These are phyloP conservation scores for Moesziomyces parantarcticus DNA, from an alignment of 1,284 basidiomycete species.

Conservation along the genomic window DNA sequence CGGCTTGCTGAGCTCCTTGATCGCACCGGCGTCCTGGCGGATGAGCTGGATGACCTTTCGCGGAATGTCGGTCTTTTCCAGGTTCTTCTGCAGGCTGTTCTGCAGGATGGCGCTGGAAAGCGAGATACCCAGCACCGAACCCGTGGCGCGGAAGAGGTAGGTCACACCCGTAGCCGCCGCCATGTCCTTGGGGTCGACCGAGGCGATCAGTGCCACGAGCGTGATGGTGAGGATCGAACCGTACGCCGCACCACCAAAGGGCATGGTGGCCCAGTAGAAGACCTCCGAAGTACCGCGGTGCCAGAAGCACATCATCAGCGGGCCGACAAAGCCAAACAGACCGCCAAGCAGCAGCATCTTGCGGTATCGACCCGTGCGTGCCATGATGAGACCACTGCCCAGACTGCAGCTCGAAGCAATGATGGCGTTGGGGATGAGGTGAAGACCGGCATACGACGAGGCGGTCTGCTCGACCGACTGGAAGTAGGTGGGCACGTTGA, in stretches of 20 bases:
- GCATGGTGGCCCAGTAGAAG: slow-evolving; percentile 67
- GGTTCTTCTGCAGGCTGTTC: slow-evolving; percentile 64
- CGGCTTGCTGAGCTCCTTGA: slow-evolving; percentile 57
- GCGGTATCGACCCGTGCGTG: slow-evolving; percentile 67
- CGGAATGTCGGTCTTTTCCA: slow-evolving; percentile 57
- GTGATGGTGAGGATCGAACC: slow-evolving; percentile 68
- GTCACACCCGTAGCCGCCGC: slow-evolving; percentile 67
- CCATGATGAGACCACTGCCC: slow-evolving; percentile 68
- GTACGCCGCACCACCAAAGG: slow-evolving; percentile 66
- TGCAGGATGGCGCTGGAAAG: slow-evolving; percentile 68
- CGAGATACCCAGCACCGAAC: slow-evolving; percentile 68
- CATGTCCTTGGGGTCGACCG: slow-evolving; percentile 67
- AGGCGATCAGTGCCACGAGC: slow-evolving; percentile 67
- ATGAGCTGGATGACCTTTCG: slow-evolving; percentile 63
- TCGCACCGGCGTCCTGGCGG: slow-evolving; percentile 64
- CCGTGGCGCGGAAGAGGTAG: slow-evolving; percentile 69
- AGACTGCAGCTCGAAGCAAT: slow-evolving; percentile 68
- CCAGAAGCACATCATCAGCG: slow-evolving; percentile 68
- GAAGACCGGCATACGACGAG: slow-evolving; percentile 66
- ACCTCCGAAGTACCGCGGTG: slow-evolving; percentile 60
- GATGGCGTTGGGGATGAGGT: slow-evolving; percentile 68
- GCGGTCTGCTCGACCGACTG: slow-evolving; percentile 66
- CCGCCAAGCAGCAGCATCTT: slow-evolving; percentile 65
- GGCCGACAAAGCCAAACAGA: slow-evolving; percentile 64
- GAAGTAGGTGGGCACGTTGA: slow-evolving; percentile 68